Percentiles rank a stretch among this genome's conserved stretches.
These are phyloP conservation scores for Diaporthe vaccinii DNA, from an alignment of 2,329 filamentous ascomycete genomes.

Conservation along the genomic window DNA sequence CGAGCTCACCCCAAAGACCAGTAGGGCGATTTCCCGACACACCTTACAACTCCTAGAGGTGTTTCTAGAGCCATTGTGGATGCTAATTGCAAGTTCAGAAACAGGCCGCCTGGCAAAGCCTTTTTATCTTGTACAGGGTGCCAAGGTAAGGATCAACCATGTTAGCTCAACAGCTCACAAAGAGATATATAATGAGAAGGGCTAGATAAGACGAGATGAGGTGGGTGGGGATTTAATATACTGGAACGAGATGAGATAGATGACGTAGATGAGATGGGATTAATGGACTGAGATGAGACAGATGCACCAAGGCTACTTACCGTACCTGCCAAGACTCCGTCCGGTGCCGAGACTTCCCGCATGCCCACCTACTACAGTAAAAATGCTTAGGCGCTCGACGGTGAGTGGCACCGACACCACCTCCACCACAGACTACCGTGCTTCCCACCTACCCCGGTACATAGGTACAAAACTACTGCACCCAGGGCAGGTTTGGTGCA, in stretches of 20 bases:
- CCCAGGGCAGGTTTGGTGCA: neutral
- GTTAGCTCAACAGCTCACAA: neutral
- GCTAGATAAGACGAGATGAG: neutral
- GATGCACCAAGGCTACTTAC: neutral
- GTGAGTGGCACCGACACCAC: neutral
- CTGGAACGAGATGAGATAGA: neutral
- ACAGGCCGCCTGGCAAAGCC: no score
- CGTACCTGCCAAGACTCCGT: constrained; percentile 3
- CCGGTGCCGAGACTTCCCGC: constrained; percentile 21
- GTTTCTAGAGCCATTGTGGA: neutral
- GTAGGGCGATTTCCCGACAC: neutral
- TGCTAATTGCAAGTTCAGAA: neutral
- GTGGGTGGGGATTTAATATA: neutral
- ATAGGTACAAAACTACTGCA: neutral
- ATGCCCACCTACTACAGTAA: constrained; percentile 15
- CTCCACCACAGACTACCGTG: neutral
- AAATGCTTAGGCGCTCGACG: neutral
- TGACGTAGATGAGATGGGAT: neutral
- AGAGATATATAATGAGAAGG: neutral
- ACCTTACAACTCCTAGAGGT: neutral
- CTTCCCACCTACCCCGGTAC: neutral
- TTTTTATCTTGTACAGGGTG: neutral
- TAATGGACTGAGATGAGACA: neutral
- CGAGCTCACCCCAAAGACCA: neutral
- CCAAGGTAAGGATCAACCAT: neutral